phyloP scores from a whole-genome alignment of 2,329 filamentous ascomycete genomes.

The Arachnopeziza araneosa region DNA sequence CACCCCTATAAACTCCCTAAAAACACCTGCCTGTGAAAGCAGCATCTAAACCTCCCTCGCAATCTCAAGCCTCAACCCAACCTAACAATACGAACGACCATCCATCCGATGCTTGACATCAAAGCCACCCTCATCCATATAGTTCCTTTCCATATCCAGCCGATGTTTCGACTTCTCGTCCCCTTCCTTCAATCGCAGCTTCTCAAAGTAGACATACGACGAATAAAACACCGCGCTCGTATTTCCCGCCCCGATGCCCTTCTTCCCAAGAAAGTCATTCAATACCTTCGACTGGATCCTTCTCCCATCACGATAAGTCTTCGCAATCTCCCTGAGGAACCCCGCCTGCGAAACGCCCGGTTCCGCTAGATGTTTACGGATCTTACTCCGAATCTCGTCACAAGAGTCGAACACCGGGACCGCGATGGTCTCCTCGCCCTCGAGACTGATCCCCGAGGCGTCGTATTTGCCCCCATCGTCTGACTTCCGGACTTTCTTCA shows the following conservation, averaged over 20 bases:
- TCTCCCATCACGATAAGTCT: constrained; percentile 34
- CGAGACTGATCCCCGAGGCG: constrained; percentile 38
- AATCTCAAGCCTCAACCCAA: not conserved
- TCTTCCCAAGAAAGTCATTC: constrained; percentile 45
- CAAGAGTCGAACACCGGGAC: constrained; percentile 52
- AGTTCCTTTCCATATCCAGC: constrained; percentile 43
- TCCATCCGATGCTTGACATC: constrained; percentile 1
- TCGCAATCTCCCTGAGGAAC: constrained; percentile 44
- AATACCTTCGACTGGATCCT: constrained; percentile 41
- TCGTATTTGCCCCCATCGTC: constrained; percentile 30
- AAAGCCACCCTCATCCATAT: constrained; percentile 6
- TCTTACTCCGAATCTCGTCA: constrained; percentile 53
- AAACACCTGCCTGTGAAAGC: not conserved
- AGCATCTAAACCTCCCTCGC: not conserved
- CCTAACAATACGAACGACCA: not conserved
- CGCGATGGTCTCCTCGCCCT: constrained; percentile 40
- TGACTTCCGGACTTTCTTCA: constrained; percentile 31
- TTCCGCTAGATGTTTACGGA: constrained; percentile 43
- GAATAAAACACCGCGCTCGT: constrained; percentile 46
- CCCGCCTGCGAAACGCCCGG: constrained; percentile 44
- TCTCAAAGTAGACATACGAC: constrained; percentile 55
- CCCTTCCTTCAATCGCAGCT: constrained; percentile 44
- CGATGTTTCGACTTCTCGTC: constrained; percentile 48
- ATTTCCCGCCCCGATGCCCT: constrained; percentile 43
- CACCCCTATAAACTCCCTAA: not conserved